Conservation (phyloP, 108 stramenopile species). For the Pseudonitzschia delicatissima region DNA sequence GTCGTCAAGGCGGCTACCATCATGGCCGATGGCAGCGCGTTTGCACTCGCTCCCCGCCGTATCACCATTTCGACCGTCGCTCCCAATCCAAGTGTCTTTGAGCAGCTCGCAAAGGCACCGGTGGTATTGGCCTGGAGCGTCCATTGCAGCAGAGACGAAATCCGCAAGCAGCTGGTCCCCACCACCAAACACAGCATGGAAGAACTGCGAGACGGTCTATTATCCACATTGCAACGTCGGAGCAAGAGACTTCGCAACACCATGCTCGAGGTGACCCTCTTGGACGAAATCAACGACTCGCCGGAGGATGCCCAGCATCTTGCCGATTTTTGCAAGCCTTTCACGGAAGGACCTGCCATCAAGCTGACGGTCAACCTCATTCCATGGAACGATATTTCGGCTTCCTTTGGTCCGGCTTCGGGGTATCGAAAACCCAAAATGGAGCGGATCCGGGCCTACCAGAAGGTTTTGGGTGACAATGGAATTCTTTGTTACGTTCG, state of each 20-base stretch:
- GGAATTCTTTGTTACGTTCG: constrained; percentile 60
- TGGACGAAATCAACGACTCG: constrained; percentile 82
- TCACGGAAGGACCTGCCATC: constrained; percentile 35
- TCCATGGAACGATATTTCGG: constrained; percentile 73
- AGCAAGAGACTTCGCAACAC: constrained; percentile 36
- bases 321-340: constrained; percentile 60
- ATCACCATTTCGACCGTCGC: constrained; percentile 88
- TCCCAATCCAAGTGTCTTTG: constrained; percentile 56
- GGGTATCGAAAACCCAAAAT: constrained; percentile 46
- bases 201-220: constrained; percentile 62
- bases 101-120: constrained; percentile 32
- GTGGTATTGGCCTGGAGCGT: constrained; percentile 80
- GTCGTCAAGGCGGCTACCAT: constrained; percentile 47
- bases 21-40: constrained; percentile 44
- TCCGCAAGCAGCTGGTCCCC: constrained; percentile 70
- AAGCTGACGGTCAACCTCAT: constrained; percentile 80
- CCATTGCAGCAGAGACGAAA: constrained; percentile 62
- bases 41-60: constrained; percentile 50
- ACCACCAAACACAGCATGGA: constrained; percentile 72
- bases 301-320: constrained; percentile 70
- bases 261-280: constrained; percentile 81
- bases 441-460: constrained; percentile 57
- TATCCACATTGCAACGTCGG: constrained; percentile 44
- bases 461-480: constrained; percentile 46
- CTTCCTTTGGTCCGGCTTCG: constrained; percentile 27